phyloP scores from a whole-genome alignment of 2,329 filamentous ascomycete genomes.

The Fusarium burgessii region DNA sequence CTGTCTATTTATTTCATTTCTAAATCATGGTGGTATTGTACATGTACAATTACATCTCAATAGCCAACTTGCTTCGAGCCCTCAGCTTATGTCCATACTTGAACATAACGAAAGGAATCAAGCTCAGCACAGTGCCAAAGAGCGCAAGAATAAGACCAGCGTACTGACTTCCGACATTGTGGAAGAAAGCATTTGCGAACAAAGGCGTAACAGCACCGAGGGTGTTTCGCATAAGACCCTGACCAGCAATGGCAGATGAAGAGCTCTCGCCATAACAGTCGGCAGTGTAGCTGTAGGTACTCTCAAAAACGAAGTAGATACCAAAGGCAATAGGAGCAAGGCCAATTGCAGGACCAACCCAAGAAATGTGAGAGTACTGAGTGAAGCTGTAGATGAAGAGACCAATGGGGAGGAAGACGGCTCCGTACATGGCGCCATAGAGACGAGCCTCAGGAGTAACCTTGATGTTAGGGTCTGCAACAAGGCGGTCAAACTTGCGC shows the following conservation, averaged over 20 bases:
- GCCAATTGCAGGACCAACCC: conserved; percentile 34
- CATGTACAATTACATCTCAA: conserved; percentile 22
- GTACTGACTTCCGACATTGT: conserved; percentile 40
- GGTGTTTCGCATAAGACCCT: conserved; percentile 40
- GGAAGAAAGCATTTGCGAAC: conserved; percentile 40
- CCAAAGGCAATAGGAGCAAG: conserved; percentile 40
- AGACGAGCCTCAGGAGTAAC: conserved; percentile 40
- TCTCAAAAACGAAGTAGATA: conserved; percentile 41
- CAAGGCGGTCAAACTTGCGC: conserved; percentile 39
- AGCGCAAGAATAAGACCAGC: conserved; percentile 37
- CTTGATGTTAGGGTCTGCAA: conserved; percentile 32
- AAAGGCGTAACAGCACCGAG: conserved; percentile 38
- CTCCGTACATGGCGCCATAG: conserved; percentile 41
- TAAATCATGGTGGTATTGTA: neutral
- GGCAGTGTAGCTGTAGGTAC: conserved; percentile 40
- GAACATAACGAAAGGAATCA: conserved; percentile 42
- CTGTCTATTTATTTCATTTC: neutral
- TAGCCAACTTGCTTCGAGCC: conserved; percentile 40
- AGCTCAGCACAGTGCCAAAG: conserved; percentile 33
- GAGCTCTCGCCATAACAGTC: conserved; percentile 41
- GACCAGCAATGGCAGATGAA: conserved; percentile 38
- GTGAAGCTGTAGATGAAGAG: conserved; percentile 43
- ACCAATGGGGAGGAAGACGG: conserved; percentile 38
- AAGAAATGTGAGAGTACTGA: conserved; percentile 33
- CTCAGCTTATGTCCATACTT: conserved; percentile 36